These are phyloP conservation scores for Cercospora brassicicola DNA, from an alignment of 2,329 filamentous ascomycete genomes.

Conservation along the genomic window DNA sequence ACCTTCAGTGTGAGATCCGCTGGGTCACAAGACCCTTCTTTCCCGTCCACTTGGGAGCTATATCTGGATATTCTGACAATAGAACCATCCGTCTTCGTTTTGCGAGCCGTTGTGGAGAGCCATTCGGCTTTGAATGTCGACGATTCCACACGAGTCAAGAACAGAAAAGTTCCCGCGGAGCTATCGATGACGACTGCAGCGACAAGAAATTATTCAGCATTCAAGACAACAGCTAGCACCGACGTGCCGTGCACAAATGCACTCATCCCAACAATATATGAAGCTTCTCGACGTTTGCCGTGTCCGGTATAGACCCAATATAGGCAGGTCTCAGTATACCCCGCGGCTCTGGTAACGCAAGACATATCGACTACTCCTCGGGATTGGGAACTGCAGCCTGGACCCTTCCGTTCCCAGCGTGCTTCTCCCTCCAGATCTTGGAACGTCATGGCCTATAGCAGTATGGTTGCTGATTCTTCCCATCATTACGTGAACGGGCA, in stretches of 20 bases:
- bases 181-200: neutral
- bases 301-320: neutral
- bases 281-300: neutral
- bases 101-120: neutral
- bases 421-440: neutral
- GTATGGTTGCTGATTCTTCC: neutral
- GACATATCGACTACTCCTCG: neutral
- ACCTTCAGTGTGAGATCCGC: neutral
- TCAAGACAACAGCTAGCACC: neutral
- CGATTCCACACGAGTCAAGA: neutral
- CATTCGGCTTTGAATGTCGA: neutral
- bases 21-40: neutral
- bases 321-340: neutral
- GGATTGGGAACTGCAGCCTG: neutral
- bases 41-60: neutral
- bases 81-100: neutral
- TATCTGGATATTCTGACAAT: neutral
- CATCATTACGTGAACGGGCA: neutral
- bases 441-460: neutral
- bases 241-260: neutral
- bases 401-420: neutral
- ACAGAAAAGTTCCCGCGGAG: neutral
- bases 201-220: neutral
- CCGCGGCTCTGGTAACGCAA: neutral
- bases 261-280: neutral